Base-by-base conservation (phyloP, 2,329 filamentous ascomycete genomes). In the Colletotrichum sp. region DNA sequence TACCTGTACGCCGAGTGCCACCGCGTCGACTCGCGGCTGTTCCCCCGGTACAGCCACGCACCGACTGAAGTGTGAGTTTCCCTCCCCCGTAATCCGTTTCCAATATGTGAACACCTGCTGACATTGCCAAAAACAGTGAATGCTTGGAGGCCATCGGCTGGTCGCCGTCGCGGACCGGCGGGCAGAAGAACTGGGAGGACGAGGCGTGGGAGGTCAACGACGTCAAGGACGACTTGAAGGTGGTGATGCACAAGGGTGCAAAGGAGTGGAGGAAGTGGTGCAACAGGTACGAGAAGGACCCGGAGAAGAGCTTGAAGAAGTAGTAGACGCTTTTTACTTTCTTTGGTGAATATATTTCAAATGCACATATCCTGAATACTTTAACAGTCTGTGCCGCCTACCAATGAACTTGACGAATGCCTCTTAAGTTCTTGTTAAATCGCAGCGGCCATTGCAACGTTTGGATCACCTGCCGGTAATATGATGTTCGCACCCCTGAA, bases 211-310 rank as follows among this genome's bases (percentile, higher is more conserved):
- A 76, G 57, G 57, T 72, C 1, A 76, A 65, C 18, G 73, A 76
- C 13, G 73, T 76, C 13, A 76, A 76, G 64, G 63, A 76, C 44
- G 73, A 76, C 8, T 13, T 76, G 64, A 67, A 57, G 34, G 70
- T 76, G 2, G 73, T 76, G 2, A 73, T 76, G 69, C 73, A 76
- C 70, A 76, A 76, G 73, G 73, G 62, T 0, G 73, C 73, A 0
- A 76, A 76, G 57, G 73, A 76, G 73, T 76, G 73, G 73, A 39
- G 63, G n/a, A 76, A 76, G 18, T 76, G 73, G 73, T 76, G 73
- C 10, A 72, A 64, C 0, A 65, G 69, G 28, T 76, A 68, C 21
- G 73, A 76, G 57, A 76, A 73, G 69, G 72, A 73, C 15, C 73
- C 73, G 44, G 73, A 76, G 44, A 76, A 76, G 64, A 76, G 73